Evolutionary conservation across 2,329 filamentous ascomycete species (phyloP), one percentile per base, ranked within the genome.

Genomic region (Gaeumannomyces tritici): DNA sequence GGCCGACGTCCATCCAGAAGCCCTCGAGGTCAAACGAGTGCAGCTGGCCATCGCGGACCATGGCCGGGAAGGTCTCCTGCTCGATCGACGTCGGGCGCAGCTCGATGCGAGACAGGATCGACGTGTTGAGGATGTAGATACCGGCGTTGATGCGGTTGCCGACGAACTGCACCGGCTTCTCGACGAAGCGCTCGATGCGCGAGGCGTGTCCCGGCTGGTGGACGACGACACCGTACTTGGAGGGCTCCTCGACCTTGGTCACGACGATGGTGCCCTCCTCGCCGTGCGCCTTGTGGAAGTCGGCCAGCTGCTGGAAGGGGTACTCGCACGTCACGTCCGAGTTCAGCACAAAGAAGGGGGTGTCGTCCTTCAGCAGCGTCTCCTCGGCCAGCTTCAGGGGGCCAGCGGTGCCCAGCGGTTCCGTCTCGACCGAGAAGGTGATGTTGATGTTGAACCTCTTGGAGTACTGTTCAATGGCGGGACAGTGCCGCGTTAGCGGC

Each of bases 1-100:
- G 93, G 70, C 93, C 93, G 67, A 99, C 91, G 70, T 98, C 93
- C 93, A 98, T 98, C 93, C 93, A 98, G 86, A 96, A 98, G 69
- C 93, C 92, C 69, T 97, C 92, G 33, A 98, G 86, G 74, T 98
- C 93, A 74, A 96, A 97, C 1, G 91, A 96, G 83, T 98, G 93
- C 66, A 98, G 81, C 77, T 93, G 85, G 67, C 91, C 91, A 71
- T 97, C 93, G 71, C 84, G 87, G 77, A 90, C 90, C 75, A 98
- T 95, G 69, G 91, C 87, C 58, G 93, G 93, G 89, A 99, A 99
- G 42, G 92, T 97, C 81, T 98, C 95, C 80, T 98, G 93, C 80
- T 99, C 93, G 74, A 98, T 99, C 8, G 92, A 96, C 60, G 93
- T 98, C 55, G 95, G 95, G 65, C 93, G 91, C 67, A 98, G 87